Base-by-base conservation (phyloP, 371 early-diverging fungal genomes). In the Mycotypha africana region DNA sequence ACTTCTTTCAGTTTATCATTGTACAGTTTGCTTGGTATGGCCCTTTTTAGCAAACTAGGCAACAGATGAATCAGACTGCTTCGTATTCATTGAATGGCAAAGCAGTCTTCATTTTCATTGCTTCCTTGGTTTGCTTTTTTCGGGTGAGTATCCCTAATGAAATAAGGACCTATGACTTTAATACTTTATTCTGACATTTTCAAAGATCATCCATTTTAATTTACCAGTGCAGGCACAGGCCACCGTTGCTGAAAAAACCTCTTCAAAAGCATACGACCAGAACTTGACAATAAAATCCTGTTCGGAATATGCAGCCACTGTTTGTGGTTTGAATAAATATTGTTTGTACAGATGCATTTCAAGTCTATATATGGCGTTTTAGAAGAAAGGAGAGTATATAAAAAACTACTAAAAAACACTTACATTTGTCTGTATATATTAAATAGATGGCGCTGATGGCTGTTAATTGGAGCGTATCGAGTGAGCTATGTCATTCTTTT, bases 41-140 rank as follows among this genome's bases (percentile, higher is more conserved):
- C 19, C n/a, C 35, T 47, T 48, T 17, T 48, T 47, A 17, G 44
- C 40, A 44, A 48, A 54, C 40, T 48, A 43, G 40, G 43, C 47
- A 48, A 34, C 35, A 30, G 9, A 26, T 14, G 31, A 28, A 14
- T 44, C 43, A 10, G 48, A 23, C 43, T 22, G 33, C 28, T 53
- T 47, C 11, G 43, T 43, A 38, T 53, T 53, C 4, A 36, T 11
- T 25, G 35, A 53, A 28, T 28, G 12, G 47, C 20, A 53, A 38
- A 26, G 25, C 47, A 47, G 47, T 47, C 26, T 53, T 53, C 43
- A 53, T 47, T n/a, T 47, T 28, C 17, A 31, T 45, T 17, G 33
- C 40, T 45, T 53, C 47, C 28, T 47, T 53, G 16, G 16, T 53
- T 47, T 17, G 47, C 53, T 43, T 40, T 40, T 31, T 6, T 14